phyloP scores from a whole-genome alignment of 495 filamentous ascomycete species.

The Xylaria longipes region DNA sequence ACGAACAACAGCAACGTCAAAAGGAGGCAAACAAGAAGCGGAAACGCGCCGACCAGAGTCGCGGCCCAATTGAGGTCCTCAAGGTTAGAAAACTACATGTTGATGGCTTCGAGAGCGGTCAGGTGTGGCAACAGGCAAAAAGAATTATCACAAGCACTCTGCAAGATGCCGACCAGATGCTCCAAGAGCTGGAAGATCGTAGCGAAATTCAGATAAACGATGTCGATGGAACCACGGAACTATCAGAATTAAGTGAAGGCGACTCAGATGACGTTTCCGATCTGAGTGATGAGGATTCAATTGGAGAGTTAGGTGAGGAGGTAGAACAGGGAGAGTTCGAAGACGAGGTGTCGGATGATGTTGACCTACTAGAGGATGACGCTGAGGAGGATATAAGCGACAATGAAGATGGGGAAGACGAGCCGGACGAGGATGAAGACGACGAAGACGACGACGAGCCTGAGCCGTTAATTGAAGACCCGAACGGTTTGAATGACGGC shows the following conservation, averaged over 20 bases:
- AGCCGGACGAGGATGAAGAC: conserved; percentile 41
- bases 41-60: conserved; percentile 57
- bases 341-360: conserved; percentile 53
- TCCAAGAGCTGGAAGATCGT: conserved; percentile 54
- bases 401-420: conserved; percentile 36
- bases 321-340: conserved; percentile 42
- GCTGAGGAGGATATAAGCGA: conserved; percentile 45
- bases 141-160: conserved; percentile 68
- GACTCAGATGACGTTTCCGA: conserved; percentile 54
- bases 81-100: conserved; percentile 80
- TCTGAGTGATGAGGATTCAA: conserved; percentile 12
- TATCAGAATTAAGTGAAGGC: conserved; percentile 53
- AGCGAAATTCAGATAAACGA: conserved; percentile 39
- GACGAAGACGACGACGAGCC: conserved; percentile 39
- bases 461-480: conserved; percentile 54
- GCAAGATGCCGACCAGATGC: conserved; percentile 52
- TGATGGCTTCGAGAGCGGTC: conserved; percentile 84
- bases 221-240: conserved; percentile 31
- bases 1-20: conserved; percentile 65
- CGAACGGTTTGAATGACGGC: conserved; percentile 80
- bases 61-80: conserved; percentile 53
- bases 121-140: conserved; percentile 93
- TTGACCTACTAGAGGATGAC: conserved; percentile 40
- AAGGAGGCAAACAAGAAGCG: conserved; percentile 68
- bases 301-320: conserved; percentile 37